phyloP scores from a whole-genome alignment of 1,284 basidiomycete genomes.

The Papiliotrema flavescens region DNA sequence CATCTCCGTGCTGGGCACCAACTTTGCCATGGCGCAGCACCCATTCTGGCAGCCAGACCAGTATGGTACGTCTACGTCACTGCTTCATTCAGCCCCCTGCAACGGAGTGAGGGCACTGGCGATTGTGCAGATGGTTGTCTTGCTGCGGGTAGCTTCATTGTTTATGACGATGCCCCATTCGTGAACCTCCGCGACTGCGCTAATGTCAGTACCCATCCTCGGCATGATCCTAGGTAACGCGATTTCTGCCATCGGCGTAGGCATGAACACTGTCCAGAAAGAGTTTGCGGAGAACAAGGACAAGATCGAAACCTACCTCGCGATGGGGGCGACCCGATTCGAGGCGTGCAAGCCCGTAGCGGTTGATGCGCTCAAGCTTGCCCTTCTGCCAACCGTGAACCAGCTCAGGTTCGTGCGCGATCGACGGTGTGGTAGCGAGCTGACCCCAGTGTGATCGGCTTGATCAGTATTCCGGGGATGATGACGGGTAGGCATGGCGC shows the following conservation, averaged over 20 bases:
- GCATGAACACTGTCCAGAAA: constrained; percentile 52
- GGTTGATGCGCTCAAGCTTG: constrained; percentile 68
- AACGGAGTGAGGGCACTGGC: background rate
- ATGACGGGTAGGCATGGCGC: constrained; percentile 61
- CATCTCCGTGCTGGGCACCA: constrained; percentile 68
- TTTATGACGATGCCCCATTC: too few relatives aligned
- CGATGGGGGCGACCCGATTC: constrained; percentile 71
- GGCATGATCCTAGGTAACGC: constrained; percentile 84
- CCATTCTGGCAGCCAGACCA: constrained; percentile 79
- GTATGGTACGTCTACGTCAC: constrained; percentile 57
- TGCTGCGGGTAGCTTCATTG: too few relatives aligned
- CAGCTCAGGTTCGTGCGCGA: constrained; percentile 65
- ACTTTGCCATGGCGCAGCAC: constrained; percentile 69
- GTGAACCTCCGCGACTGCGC: background rate
- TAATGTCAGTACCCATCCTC: constrained; percentile 64
- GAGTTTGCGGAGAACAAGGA: constrained; percentile 64
- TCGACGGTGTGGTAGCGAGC: background rate
- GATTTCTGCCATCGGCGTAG: constrained; percentile 68
- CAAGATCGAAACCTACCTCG: constrained; percentile 76
- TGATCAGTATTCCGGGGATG: constrained; percentile 66
- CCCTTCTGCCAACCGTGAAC: constrained; percentile 74
- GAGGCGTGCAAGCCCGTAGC: constrained; percentile 76
- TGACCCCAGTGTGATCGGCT: constrained; percentile 64
- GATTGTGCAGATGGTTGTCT: too few relatives aligned
- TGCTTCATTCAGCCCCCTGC: background rate